A percentile compares a stretch with the other conserved stretches of the same genome.
phyloP scores from a whole-genome alignment of 306 rosid genomes.

The Trichosanthes cucumerina region DNA sequence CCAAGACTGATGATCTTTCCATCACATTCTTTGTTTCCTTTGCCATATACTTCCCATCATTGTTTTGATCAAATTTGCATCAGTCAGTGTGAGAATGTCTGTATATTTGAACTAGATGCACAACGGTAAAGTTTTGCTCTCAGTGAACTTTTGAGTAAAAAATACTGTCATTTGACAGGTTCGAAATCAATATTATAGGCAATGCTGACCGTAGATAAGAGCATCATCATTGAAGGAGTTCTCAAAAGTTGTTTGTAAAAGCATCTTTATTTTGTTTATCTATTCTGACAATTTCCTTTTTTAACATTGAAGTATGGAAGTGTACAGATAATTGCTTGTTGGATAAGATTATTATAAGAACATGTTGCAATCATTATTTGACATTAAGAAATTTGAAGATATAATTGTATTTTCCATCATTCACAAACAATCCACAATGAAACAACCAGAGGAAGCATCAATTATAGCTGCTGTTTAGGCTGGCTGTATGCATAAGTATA shows the following conservation, averaged over 20 bases:
- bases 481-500: not conserved
- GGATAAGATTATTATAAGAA: not conserved
- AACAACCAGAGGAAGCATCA: not conserved
- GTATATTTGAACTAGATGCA: not conserved
- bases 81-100: not conserved
- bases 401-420: not conserved
- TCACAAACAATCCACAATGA: not conserved
- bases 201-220: not conserved
- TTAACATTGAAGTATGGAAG: not conserved
- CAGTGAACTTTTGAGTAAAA: not conserved
- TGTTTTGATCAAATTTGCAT: conserved; percentile 4
- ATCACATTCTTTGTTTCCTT: not conserved
- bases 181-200: not conserved
- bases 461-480: not conserved
- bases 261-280: not conserved
- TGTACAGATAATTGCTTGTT: not conserved
- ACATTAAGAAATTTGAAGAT: not conserved
- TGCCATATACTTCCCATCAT: not conserved
- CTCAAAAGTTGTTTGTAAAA: not conserved
- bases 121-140: not conserved
- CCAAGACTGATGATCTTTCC: conserved; percentile 23
- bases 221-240: not conserved
- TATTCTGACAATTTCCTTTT: not conserved
- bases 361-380: not conserved
- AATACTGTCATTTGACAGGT: not conserved